Conservation (phyloP, 1,284 basidiomycete genomes). For the Sanghuangporus sanghuang region DNA sequence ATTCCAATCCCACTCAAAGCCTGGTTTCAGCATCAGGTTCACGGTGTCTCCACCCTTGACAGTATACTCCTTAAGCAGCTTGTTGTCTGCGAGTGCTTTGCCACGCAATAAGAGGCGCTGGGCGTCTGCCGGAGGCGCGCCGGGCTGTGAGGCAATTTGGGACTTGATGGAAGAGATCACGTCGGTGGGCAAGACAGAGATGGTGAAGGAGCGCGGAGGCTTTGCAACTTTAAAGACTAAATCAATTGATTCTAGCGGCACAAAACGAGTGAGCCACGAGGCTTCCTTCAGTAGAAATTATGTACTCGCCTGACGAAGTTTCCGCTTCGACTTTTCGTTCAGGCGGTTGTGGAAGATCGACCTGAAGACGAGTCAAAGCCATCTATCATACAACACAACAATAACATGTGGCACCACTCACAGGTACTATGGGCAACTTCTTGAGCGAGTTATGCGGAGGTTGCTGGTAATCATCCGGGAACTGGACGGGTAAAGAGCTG, state of each 20-base stretch:
- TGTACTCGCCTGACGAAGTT: slow-evolving; percentile 29
- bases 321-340: slow-evolving; percentile 36
- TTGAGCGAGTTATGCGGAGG: slow-evolving; percentile 66
- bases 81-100: slow-evolving; percentile 82
- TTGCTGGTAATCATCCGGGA: slow-evolving; percentile 72
- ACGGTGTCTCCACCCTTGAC: slow-evolving; percentile 75
- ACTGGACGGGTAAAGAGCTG: slow-evolving; percentile 63
- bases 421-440: slow-evolving; percentile 69
- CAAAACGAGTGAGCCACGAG: neutral
- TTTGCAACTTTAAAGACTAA: slow-evolving; percentile 88
- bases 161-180: slow-evolving; percentile 75
- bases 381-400: neutral
- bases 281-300: neutral
- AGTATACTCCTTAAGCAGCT: slow-evolving; percentile 84
- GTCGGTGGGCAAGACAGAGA: slow-evolving; percentile 68
- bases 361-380: slow-evolving; percentile 30
- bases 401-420: slow-evolving; percentile 32
- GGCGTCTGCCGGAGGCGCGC: slow-evolving; percentile 64
- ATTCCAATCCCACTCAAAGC: slow-evolving; percentile 59
- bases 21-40: slow-evolving; percentile 81
- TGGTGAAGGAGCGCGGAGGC: slow-evolving; percentile 70
- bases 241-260: slow-evolving; percentile 45
- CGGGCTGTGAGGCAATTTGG: slow-evolving; percentile 56
- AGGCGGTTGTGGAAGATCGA: slow-evolving; percentile 54
- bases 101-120: slow-evolving; percentile 89